Evolutionary conservation across 257 asterid genomes (phyloP).

Genomic region (Penstemon newberryi): DNA sequence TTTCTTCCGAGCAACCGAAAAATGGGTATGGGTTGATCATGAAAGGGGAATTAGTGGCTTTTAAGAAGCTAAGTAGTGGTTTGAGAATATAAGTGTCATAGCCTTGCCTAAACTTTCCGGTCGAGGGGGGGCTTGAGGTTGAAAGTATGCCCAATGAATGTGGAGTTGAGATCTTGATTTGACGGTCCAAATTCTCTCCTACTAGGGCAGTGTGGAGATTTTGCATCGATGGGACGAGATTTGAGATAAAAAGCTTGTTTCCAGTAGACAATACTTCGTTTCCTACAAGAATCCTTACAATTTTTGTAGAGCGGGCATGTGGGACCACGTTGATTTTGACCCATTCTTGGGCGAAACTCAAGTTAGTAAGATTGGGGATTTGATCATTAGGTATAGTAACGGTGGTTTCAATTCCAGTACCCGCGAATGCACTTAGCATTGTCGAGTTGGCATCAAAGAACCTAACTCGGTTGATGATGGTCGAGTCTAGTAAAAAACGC

Average conservation of each 20-base stretch:
- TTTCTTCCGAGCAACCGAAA: slow-evolving; percentile 29
- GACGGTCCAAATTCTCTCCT: slow-evolving; percentile 35
- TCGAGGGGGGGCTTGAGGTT: slow-evolving; percentile 64
- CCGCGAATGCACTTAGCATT: slow-evolving; percentile 59
- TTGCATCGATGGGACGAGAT: slow-evolving; percentile 70
- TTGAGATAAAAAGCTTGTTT: slow-evolving; percentile 41
- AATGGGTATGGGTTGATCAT: slow-evolving; percentile 42
- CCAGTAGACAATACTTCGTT: slow-evolving; percentile 61
- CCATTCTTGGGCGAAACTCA: slow-evolving; percentile 54
- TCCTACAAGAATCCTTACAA: slow-evolving; percentile 62
- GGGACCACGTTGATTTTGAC: slow-evolving; percentile 45
- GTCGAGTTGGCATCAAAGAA: slow-evolving; percentile 56
- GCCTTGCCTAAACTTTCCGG: slow-evolving; percentile 32
- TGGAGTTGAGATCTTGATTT: slow-evolving; percentile 60
- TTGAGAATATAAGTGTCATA: slow-evolving; percentile 26
- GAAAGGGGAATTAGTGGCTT: slow-evolving; percentile 32
- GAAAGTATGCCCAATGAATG: slow-evolving; percentile 65
- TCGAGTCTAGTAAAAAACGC: slow-evolving; percentile 44
- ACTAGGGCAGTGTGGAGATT: slow-evolving; percentile 52
- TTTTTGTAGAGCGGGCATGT: slow-evolving; percentile 42
- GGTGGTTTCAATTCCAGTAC: slow-evolving; percentile 50
- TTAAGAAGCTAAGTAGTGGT: slow-evolving; percentile 27
- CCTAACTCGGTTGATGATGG: slow-evolving; percentile 56
- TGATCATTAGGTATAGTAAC: slow-evolving; percentile 51
- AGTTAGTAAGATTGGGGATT: slow-evolving; percentile 47